phyloP scores from a whole-genome alignment of 192 early-diverging fungal genomes.

The Phycomyces nitens region DNA sequence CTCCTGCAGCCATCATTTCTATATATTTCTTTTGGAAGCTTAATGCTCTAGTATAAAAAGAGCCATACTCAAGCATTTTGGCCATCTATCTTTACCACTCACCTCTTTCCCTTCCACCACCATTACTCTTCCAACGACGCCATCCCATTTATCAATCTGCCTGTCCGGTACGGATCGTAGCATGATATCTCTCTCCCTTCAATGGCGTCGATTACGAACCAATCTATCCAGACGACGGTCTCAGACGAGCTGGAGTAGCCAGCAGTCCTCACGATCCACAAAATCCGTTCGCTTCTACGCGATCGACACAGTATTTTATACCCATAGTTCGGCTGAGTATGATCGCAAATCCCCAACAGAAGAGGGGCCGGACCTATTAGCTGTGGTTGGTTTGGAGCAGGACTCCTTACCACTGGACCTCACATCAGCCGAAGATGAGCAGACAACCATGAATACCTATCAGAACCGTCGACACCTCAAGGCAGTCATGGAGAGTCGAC shows the following conservation, averaged over 20 bases:
- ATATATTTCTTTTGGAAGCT: not conserved
- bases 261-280: not conserved
- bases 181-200: conserved; percentile 17
- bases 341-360: conserved; percentile 16
- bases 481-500: not conserved
- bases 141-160: not conserved
- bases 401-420: not conserved
- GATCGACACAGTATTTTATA: conserved; percentile 17
- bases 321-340: conserved; percentile 16
- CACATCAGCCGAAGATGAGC: not conserved
- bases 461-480: not conserved
- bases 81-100: not conserved
- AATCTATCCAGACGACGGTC: conserved; percentile 7
- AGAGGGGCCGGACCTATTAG: not conserved
- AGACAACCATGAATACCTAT: not conserved
- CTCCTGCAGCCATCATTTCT: not conserved
- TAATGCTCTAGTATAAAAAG: conserved; percentile 2
- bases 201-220: conserved; percentile 14
- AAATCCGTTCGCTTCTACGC: conserved; percentile 17
- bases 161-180: not conserved
- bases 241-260: not conserved
- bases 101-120: not conserved
- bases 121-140: not conserved
- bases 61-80: not conserved
- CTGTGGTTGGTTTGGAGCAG: not conserved